Evolutionary conservation across 2,329 filamentous ascomycete species (phyloP).

Genomic region (Colletotrichum chlorophyti): DNA sequence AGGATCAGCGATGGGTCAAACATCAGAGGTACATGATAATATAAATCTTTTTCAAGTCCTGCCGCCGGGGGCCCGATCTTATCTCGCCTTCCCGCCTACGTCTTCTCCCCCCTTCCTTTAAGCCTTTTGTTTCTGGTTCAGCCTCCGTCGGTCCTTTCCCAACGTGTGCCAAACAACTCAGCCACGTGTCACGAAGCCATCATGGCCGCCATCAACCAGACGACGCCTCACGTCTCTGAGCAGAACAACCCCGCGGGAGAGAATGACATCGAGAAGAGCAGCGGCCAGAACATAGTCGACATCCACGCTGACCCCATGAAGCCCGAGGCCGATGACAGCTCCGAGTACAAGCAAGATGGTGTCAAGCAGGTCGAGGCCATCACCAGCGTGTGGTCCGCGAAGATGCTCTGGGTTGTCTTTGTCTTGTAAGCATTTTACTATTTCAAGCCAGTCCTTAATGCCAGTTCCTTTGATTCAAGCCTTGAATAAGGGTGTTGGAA

Average conservation of each 20-base stretch:
- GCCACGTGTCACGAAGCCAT: no score
- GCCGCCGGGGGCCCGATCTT: not conserved
- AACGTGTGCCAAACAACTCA: no score
- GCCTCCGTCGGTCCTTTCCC: not conserved
- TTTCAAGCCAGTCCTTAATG: no score
- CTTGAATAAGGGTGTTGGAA: no score
- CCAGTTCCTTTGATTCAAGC: no score
- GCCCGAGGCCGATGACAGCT: slow-evolving; percentile 30
- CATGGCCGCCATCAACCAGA: slow-evolving; percentile 8
- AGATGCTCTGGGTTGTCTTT: slow-evolving; percentile 46
- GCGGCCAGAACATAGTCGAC: slow-evolving; percentile 29
- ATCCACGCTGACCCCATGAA: slow-evolving; percentile 28
- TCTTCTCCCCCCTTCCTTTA: not conserved
- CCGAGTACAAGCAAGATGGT: slow-evolving; percentile 43
- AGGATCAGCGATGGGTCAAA: slow-evolving; percentile 6
- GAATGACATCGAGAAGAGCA: slow-evolving; percentile 31
- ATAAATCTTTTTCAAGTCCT: slow-evolving; percentile 12
- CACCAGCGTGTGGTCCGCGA: slow-evolving; percentile 46
- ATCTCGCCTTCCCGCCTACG: not conserved
- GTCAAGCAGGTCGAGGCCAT: slow-evolving; percentile 47
- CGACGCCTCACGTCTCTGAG: slow-evolving; percentile 2
- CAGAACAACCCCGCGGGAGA: not conserved
- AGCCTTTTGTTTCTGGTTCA: not conserved
- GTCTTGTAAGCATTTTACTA: slow-evolving; percentile 40
- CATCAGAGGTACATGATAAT: slow-evolving; percentile 3